These are phyloP conservation scores for Metschnikowia anglica DNA, from an alignment of 805 yeast genomes.

Conservation along the genomic window DNA sequence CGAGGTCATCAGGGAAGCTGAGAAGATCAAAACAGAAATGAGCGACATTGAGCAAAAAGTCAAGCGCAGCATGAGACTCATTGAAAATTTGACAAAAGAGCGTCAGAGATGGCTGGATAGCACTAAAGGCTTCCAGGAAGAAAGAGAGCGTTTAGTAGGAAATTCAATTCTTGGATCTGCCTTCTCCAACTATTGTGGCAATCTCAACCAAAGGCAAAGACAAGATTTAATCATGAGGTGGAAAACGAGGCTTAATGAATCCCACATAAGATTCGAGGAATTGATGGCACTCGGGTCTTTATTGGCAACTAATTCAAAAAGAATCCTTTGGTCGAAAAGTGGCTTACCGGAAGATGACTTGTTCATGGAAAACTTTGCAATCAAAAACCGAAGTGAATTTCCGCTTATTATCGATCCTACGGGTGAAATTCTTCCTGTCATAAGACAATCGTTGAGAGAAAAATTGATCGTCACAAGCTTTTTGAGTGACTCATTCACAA, in stretches of 20 bases:
- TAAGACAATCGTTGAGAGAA: conserved; percentile 30
- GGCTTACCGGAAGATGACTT: conserved; percentile 61
- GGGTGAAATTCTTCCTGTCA: conserved; percentile 35
- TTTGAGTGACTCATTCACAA: conserved; percentile 61
- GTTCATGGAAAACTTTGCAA: conserved; percentile 60
- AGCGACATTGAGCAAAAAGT: conserved; percentile 57
- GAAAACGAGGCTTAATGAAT: conserved; percentile 33
- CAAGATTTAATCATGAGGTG: conserved; percentile 32
- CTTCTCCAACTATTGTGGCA: conserved; percentile 60
- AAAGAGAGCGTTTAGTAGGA: conserved; percentile 55
- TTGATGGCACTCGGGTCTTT: conserved; percentile 35
- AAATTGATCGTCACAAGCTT: conserved; percentile 64
- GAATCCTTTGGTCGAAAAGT: conserved; percentile 49
- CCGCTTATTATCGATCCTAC: conserved; percentile 75
- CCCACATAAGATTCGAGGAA: conserved; percentile 41
- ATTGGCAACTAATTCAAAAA: conserved; percentile 41
- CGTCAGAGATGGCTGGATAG: conserved; percentile 71
- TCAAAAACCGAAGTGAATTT: conserved; percentile 41
- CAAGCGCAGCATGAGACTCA: conserved; percentile 56
- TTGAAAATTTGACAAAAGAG: conserved; percentile 66
- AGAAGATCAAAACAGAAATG: conserved; percentile 72
- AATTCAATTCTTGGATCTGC: conserved; percentile 65
- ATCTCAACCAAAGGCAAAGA: conserved; percentile 50
- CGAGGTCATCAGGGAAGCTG: conserved; percentile 72
- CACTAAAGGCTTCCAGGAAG: conserved; percentile 48